Evolutionary conservation across 1,284 basidiomycete genomes (phyloP).

Genomic region (Dichomitus squalens): DNA sequence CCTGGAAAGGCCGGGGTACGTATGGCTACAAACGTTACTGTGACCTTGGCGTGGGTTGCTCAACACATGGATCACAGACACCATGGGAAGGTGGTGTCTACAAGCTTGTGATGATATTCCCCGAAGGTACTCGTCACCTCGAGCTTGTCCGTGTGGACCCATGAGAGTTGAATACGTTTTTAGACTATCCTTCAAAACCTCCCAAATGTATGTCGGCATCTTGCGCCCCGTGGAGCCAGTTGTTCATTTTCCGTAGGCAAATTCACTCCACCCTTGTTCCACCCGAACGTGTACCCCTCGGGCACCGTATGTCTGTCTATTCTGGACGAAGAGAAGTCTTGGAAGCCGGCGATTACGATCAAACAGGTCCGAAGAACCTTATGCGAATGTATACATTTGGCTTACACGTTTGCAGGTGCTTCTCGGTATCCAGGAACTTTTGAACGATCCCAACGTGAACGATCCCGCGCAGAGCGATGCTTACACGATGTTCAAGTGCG

Average conservation of each 20-base stretch:
- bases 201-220: slow-evolving; percentile 76
- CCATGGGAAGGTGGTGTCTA: slow-evolving; percentile 96
- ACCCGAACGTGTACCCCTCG: slow-evolving; percentile 98
- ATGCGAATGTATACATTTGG: background rate
- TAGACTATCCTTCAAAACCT: slow-evolving; percentile 94
- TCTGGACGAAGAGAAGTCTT: slow-evolving; percentile 97
- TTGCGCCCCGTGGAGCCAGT: slow-evolving; percentile 7
- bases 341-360: slow-evolving; percentile 99
- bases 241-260: slow-evolving; percentile 66
- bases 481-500: slow-evolving; percentile 96
- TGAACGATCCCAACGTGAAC: slow-evolving; percentile 93
- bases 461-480: slow-evolving; percentile 98
- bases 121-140: slow-evolving; percentile 69
- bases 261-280: slow-evolving; percentile 95
- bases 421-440: slow-evolving; percentile 91
- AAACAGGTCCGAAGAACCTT: slow-evolving; percentile 75
- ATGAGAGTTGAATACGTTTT: slow-evolving; percentile 16
- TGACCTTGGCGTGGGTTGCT: slow-evolving; percentile 26
- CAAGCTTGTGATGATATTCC: slow-evolving; percentile 93
- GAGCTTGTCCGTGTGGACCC: slow-evolving; percentile 14
- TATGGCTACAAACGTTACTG: slow-evolving; percentile 23
- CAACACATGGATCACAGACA: slow-evolving; percentile 61
- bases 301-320: slow-evolving; percentile 99
- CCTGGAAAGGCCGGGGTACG: slow-evolving; percentile 84
- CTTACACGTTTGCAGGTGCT: slow-evolving; percentile 66